These are phyloP conservation scores for Multifurca ochricompacta DNA, from an alignment of 768 basidiomycete species.

Conservation along the genomic window DNA sequence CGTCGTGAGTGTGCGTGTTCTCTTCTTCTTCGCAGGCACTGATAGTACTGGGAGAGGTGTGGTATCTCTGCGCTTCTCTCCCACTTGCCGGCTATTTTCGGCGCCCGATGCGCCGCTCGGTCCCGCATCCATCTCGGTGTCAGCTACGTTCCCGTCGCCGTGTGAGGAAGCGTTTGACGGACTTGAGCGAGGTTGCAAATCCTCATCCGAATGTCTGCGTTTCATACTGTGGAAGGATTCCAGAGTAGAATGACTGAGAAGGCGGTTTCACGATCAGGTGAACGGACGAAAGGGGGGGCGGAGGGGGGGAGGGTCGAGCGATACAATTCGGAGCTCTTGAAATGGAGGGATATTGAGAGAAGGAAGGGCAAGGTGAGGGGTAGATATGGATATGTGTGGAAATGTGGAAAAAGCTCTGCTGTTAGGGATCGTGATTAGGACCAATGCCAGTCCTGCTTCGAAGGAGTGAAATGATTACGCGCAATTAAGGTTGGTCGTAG, in stretches of 20 bases:
- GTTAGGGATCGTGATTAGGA: constrained; percentile 16
- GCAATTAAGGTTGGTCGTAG: constrained; percentile 14
- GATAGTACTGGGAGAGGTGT: constrained; percentile 29
- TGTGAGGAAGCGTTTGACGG: constrained; percentile 24
- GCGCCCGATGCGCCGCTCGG: constrained; percentile 35
- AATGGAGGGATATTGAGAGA: not conserved
- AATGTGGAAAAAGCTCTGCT: not conserved
- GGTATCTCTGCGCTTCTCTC: constrained; percentile 22
- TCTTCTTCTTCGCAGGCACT: constrained; percentile 61
- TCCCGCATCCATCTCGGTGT: constrained; percentile 47
- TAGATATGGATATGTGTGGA: constrained; percentile 5
- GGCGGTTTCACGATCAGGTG: not conserved
- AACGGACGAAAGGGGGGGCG: not conserved
- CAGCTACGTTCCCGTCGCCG: constrained; percentile 38
- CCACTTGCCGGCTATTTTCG: constrained; percentile 22
- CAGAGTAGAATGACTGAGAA: too few species aligned
- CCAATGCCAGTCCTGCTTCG: constrained; percentile 2
- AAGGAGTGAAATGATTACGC: constrained; percentile 18
- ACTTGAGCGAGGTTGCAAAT: constrained; percentile 12
- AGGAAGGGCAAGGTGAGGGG: not conserved
- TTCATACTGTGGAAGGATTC: constrained; percentile 8
- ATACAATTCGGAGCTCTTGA: not conserved
- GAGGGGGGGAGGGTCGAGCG: not conserved
- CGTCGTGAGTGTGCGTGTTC: constrained; percentile 78
- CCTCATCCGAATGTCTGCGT: constrained; percentile 14